Evolutionary conservation across 1,284 basidiomycete genomes (phyloP), one percentile per base, ranked within the genome.

Genomic region (Phylloporus gajari): DNA sequence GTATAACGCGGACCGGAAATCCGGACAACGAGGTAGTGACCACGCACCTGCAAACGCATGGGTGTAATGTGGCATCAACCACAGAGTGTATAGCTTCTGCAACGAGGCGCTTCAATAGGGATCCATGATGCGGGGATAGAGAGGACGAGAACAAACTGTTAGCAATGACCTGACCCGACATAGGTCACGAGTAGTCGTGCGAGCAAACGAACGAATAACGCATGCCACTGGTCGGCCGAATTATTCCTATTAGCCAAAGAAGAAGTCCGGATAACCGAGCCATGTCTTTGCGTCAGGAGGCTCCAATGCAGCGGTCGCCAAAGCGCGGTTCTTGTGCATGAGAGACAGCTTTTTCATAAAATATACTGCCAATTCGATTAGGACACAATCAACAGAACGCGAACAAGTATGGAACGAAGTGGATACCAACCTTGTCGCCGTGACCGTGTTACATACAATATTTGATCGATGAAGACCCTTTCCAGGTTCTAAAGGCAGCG

Each of bases 151-250:
- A 98, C 53, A 99, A 85, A 0, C 97, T 97, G 67, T 93, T 94
- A 0, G 93, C 89, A 61, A 99, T 13, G 89, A 90, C 63, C 97
- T 88, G 9, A 99, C 89, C 7, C 96, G 91, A 65, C 91, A 89
- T 60, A 99, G 89, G 6, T 92, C 85, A 98, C 95, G 64, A 99
- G 89, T 32, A 99, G 84, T 64, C 95, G 90, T 0, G 97, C 89
- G 0, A 97, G 96, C 1, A 95, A 32, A 95, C 87, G 65, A 99
- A 96, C 1, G 93, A 90, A 82, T 99, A 97, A 70, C 93, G 94
- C 83, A 97, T 90, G 84, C 99, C 98, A 80, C 95, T 97, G 1
- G 97, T 97, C 2, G 97, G 94, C 97, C 97, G 99, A 30, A 95
- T 85, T 8, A 89, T 84, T 6, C 95, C 96, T 67, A 95, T 89